Evolutionary conservation across 2,329 filamentous ascomycete species (phyloP).

Genomic region (Apiospora hydei): DNA sequence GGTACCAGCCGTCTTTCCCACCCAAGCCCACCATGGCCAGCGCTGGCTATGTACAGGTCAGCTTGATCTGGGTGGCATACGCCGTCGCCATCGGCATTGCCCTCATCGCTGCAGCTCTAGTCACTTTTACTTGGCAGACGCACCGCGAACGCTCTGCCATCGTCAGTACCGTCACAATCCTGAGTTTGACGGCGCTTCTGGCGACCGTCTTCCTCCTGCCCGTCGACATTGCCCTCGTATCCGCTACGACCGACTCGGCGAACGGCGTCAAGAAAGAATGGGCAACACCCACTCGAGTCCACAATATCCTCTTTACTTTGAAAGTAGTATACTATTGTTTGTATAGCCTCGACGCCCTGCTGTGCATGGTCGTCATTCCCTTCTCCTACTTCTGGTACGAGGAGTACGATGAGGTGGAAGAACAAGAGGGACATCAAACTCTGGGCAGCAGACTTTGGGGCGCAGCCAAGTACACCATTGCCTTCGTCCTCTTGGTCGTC

Average conservation of each 20-base stretch:
- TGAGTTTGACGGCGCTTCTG: slow-evolving; percentile 86
- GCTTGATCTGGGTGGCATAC: slow-evolving; percentile 95
- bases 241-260: slow-evolving; percentile 79
- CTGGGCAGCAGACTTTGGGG: slow-evolving; percentile 75
- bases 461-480: slow-evolving; percentile 90
- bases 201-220: slow-evolving; percentile 92
- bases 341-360: slow-evolving; percentile 88
- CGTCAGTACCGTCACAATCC: slow-evolving; percentile 83
- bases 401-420: slow-evolving; percentile 91
- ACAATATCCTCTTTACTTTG: slow-evolving; percentile 79
- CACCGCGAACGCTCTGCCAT: slow-evolving; percentile 83
- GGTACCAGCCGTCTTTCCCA: neutral
- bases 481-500: slow-evolving; percentile 80
- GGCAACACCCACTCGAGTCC: slow-evolving; percentile 84
- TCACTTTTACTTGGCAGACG: slow-evolving; percentile 90
- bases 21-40: slow-evolving; percentile 35
- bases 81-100: slow-evolving; percentile 81
- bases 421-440: slow-evolving; percentile 79
- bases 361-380: slow-evolving; percentile 89
- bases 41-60: slow-evolving; percentile 77
- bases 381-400: slow-evolving; percentile 99
- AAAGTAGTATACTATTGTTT: slow-evolving; percentile 91
- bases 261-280: slow-evolving; percentile 90
- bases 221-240: slow-evolving; percentile 94
- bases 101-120: slow-evolving; percentile 79